Conservation (phyloP, 139 green algal genomes). For the Closterium sp. region DNA sequence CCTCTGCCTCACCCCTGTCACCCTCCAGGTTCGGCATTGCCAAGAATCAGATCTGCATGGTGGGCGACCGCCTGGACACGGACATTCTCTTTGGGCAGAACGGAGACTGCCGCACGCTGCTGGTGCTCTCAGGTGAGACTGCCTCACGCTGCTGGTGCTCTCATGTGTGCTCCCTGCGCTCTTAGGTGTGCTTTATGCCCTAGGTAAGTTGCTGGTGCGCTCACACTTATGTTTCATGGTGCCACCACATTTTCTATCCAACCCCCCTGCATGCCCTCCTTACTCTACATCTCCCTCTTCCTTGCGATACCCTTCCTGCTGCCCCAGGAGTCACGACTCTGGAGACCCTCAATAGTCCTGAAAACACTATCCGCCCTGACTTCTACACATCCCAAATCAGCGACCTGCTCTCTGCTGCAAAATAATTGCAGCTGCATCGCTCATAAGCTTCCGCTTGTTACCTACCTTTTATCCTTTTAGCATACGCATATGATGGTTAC, state of each 20-base stretch:
- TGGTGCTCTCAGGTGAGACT: conserved; percentile 74
- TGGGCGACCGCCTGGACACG: conserved; percentile 97
- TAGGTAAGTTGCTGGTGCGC: no score
- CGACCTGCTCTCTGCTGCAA: conserved; percentile 14
- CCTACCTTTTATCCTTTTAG: no score
- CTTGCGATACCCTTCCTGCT: background rate
- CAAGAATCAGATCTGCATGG: conserved; percentile 95
- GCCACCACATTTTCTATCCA: background rate
- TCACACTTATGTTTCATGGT: no score
- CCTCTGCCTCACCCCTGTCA: conserved; percentile 3
- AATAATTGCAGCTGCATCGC: background rate
- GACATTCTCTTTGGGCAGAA: conserved; percentile 98
- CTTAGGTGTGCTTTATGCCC: background rate
- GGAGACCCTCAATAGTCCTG: conserved; percentile 12
- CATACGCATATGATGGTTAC: no score
- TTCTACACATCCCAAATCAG: conserved; percentile 39
- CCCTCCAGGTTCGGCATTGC: conserved; percentile 51
- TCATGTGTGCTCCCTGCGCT: conserved; percentile 54
- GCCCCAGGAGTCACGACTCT: conserved; percentile 31
- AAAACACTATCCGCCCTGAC: conserved; percentile 26
- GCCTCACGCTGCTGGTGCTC: conserved; percentile 65
- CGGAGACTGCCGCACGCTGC: conserved; percentile 81
- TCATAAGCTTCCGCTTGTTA: no score
- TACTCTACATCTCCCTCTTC: background rate
- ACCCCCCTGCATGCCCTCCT: background rate